Evolutionary conservation across 495 filamentous ascomycete species (phyloP).

Genomic region (Daldinia loculata): DNA sequence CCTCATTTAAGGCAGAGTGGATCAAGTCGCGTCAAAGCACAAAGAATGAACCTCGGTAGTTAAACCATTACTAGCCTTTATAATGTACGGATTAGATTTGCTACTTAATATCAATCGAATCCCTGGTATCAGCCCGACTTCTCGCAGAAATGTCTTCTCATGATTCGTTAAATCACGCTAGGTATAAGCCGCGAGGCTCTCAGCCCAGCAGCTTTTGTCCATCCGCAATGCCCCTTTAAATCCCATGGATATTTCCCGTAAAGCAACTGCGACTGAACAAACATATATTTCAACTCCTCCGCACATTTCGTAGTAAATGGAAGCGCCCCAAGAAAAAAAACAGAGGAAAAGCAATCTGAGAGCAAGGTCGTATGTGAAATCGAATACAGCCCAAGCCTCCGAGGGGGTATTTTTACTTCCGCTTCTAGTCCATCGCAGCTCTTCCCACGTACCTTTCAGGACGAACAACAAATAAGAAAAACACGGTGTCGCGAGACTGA

Average conservation of each 20-base stretch:
- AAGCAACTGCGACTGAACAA: constrained; percentile 5
- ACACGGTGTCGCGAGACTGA: constrained; percentile 19
- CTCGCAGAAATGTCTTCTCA: constrained; percentile 31
- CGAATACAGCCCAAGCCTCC: constrained; percentile 22
- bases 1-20: neutral
- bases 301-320: constrained; percentile 5
- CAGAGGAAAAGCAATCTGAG: constrained; percentile 26
- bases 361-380: constrained; percentile 19
- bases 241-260: constrained; percentile 18
- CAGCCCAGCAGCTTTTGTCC: constrained; percentile 18
- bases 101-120: constrained; percentile 18
- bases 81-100: neutral
- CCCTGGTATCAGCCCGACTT: constrained; percentile 16
- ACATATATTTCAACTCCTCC: constrained; percentile 8
- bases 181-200: constrained; percentile 35
- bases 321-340: constrained; percentile 7
- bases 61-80: neutral
- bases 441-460: constrained; percentile 18
- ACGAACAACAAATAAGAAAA: constrained; percentile 17
- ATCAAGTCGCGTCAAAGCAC: neutral
- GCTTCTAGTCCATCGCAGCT: constrained; percentile 26
- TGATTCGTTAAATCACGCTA: constrained; percentile 40
- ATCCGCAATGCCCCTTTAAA: constrained; percentile 20
- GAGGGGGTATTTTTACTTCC: constrained; percentile 40
- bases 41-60: neutral